These are phyloP conservation scores for Annona squamosa DNA, from an alignment of 164 flowering plant genomes.

Conservation along the genomic window DNA sequence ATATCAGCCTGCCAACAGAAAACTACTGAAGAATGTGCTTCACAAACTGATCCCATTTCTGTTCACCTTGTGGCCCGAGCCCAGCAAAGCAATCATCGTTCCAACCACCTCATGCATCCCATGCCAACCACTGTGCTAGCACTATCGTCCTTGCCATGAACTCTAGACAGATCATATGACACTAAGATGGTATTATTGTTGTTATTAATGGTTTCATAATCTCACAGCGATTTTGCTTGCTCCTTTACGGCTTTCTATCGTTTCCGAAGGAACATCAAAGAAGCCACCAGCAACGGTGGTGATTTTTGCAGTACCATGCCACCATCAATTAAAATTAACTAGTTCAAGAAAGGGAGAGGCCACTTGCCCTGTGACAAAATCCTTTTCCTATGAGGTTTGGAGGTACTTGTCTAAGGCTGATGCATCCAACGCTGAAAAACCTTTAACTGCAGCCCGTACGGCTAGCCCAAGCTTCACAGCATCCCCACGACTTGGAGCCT, in stretches of 20 bases:
- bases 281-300: background rate
- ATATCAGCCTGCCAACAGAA: too few relatives aligned
- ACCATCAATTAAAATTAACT: background rate
- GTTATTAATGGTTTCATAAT: too few relatives aligned
- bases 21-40: too few relatives aligned
- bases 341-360: background rate
- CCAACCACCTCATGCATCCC: too few relatives aligned
- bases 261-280: background rate
- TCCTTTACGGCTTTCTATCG: background rate
- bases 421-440: conserved; percentile 69
- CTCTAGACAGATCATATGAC: too few relatives aligned
- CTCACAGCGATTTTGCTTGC: too few relatives aligned
- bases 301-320: background rate
- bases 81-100: too few relatives aligned
- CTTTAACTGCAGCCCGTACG: conserved; percentile 62
- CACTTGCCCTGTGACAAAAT: background rate
- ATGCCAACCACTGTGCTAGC: too few relatives aligned
- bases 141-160: too few relatives aligned
- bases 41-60: too few relatives aligned
- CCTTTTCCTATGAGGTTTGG: conserved; percentile 11
- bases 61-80: too few relatives aligned
- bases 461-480: conserved; percentile 73
- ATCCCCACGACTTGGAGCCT: conserved; percentile 76
- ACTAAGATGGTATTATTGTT: too few relatives aligned
- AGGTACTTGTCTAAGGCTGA: conserved; percentile 64